Base-by-base conservation (phyloP, 345 rosid genomes). In the Kandelia obovata region DNA sequence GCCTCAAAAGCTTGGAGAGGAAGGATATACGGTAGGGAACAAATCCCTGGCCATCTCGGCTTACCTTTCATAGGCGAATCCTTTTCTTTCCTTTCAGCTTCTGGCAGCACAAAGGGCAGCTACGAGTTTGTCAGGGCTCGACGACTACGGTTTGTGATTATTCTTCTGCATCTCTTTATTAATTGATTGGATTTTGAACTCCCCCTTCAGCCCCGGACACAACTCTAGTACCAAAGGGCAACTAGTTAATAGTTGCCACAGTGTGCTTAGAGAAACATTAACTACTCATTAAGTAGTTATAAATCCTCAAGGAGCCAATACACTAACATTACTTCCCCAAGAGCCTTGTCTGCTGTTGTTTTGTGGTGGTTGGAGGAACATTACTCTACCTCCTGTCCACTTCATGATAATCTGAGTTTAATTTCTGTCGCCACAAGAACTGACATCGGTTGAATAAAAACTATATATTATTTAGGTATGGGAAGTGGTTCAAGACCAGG, bases 401-500 rank as follows among this genome's bases (percentile, higher is more conserved):
- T 26, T 3, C 11, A 20, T 7, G 7, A 0, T 9, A 11, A 65
- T 19, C 6, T 39, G 5, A 20, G 10, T 28, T 34, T 64, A 61
- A 53, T 68, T 23, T 21, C 6, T 70, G 26, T 56, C 31, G 20
- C 43, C 1, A 46, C 32, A 39, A 46, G 27, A 7, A 53, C 58
- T 53, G 27, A 5, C n/a, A 5, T 3, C 5, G 0, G 37, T 6
- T 34, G 6, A 0, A 9, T 0, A 9, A 7, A 35, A 35, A 35
- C 2, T 28, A 53, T 10, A 8, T 53, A 17, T 53, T 53, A 21
- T n/a, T 21, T 64, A 84, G 88, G 85, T 51, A 87, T n/a, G 88
- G 91, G 57, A 76, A 77, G 71, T 87, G 84, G 82, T 87, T 87
- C 85, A 84, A 75, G 75, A 84, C 91, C 1, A 83, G 87, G 67